Evolutionary conservation across 108 stramenopile genomes (phyloP), one percentile per base, ranked within the genome.

Genomic region (Aureococcus anophagefferens): DNA sequence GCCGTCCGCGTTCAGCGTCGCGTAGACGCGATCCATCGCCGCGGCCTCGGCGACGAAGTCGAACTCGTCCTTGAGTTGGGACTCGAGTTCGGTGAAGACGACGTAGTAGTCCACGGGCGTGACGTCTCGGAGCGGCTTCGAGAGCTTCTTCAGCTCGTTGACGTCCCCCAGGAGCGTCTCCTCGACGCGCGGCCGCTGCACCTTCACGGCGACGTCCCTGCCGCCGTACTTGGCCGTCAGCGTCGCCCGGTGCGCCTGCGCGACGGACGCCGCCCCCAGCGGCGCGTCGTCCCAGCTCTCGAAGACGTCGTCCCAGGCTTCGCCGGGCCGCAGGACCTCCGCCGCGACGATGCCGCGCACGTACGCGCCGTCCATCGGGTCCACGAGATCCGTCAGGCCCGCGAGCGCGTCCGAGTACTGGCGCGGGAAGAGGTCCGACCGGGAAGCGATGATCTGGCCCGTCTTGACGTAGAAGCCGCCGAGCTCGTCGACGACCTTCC

Each of bases 391-490:
- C 29, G 92, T 88, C 36, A 95, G 90, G 25, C 76, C 80, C 33
- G 80, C 77, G 30, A 91, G 70, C 29, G 90, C 88, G 28, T 88
- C 86, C 7, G 93, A 93, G 75, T 96, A 96, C 72, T 93, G 88
- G 69, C 72, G 65, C 0, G 96, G 96, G 72, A 96, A 96, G 30
- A 96, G 79, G 77, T 96, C 96, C 62, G 82, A 80, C 65, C 92
- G 83, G 3, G 85, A 79, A 0, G 90, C 85, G 34, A 92, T 89
- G 46, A 94, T 89, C 78, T 92, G 90, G 18, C 91, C 89, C n/a
- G 93, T 94, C 79, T 96, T 96, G 73, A 94, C 93, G 65, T 95
- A 96, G 82, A 95, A 96, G 59, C 96, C 96, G 62, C 93, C 92
- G 37, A 96, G 87, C 0, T 89, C 81, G 0, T 88, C 79, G 65